Conservation (phyloP, 2,329 filamentous ascomycete species). For the Teratosphaeria nubilosa region DNA sequence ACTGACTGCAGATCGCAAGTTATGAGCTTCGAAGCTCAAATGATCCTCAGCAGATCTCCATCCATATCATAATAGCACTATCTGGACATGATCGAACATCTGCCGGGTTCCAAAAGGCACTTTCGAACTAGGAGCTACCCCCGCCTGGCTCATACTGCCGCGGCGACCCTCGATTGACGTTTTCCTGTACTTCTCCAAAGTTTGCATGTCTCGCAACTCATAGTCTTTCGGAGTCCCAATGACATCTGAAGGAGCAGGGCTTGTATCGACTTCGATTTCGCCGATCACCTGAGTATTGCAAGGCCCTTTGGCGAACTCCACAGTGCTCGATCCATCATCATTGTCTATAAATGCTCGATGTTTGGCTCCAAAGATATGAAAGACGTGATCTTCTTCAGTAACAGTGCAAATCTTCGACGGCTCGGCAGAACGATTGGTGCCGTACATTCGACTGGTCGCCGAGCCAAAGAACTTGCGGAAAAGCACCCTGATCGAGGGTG, state of each 20-base stretch:
- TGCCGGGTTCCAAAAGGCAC: not conserved
- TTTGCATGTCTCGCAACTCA: conserved; percentile 12
- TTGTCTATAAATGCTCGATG: not conserved
- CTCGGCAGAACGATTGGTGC: conserved; percentile 1
- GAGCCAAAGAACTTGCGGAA: conserved; percentile 31
- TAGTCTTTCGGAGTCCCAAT: conserved; percentile 13
- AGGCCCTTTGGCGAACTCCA: not conserved
- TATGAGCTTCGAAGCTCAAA: not conserved
- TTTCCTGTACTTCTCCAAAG: conserved; percentile 9
- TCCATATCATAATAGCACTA: not conserved
- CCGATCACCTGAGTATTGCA: not conserved
- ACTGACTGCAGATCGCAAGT: not conserved
- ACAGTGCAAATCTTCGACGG: not conserved
- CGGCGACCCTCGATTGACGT: not conserved
- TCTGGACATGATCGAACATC: not conserved
- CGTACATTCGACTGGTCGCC: conserved; percentile 4
- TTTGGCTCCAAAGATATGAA: not conserved
- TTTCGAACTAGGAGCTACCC: not conserved
- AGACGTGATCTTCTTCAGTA: not conserved
- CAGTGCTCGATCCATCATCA: not conserved
- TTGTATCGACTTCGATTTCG: not conserved
- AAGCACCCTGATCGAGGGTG: conserved; percentile 34
- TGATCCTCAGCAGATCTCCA: not conserved
- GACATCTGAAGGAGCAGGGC: not conserved
- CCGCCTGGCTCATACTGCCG: not conserved